Evolutionary conservation across 1,284 basidiomycete species (phyloP).

Genomic region (Leccinum solheimii): DNA sequence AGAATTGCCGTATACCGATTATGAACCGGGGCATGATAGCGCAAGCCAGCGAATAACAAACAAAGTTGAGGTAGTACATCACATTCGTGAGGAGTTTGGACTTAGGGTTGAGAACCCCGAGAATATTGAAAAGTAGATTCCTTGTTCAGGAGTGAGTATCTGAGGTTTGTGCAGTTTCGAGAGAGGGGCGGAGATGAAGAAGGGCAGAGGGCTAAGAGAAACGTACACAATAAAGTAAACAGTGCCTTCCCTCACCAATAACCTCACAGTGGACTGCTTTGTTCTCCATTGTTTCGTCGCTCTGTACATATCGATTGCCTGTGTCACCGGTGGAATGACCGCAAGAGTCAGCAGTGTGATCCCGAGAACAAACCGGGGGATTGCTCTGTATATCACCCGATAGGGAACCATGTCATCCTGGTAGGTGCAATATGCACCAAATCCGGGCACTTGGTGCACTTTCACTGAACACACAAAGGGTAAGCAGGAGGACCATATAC

Average conservation of each 20-base stretch:
- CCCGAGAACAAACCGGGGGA: slow-evolving; percentile 12
- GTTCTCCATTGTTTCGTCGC: slow-evolving; percentile 14
- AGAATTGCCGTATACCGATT: not conserved
- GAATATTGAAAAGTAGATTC: slow-evolving; percentile 8
- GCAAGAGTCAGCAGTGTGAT: slow-evolving; percentile 12
- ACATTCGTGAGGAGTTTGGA: not conserved
- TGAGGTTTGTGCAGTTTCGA: not conserved
- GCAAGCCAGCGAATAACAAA: not conserved
- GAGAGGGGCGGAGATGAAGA: not conserved
- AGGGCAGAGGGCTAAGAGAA: not conserved
- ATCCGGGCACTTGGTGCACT: not conserved
- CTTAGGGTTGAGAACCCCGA: not conserved
- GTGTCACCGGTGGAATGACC: not conserved
- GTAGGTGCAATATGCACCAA: slow-evolving; percentile 6
- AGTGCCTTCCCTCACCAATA: slow-evolving; percentile 17
- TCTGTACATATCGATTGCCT: slow-evolving; percentile 13
- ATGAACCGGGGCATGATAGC: not conserved
- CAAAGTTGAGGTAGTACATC: not conserved
- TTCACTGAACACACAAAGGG: not conserved
- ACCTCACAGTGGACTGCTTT: slow-evolving; percentile 3
- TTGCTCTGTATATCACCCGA: slow-evolving; percentile 8
- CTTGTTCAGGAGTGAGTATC: not conserved
- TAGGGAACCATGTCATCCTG: not conserved
- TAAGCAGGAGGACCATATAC: not conserved
- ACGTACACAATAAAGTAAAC: slow-evolving; percentile 22